These are phyloP conservation scores for Musa balbisiana DNA, from an alignment of 202 grass and related monocot species.

Conservation along the genomic window DNA sequence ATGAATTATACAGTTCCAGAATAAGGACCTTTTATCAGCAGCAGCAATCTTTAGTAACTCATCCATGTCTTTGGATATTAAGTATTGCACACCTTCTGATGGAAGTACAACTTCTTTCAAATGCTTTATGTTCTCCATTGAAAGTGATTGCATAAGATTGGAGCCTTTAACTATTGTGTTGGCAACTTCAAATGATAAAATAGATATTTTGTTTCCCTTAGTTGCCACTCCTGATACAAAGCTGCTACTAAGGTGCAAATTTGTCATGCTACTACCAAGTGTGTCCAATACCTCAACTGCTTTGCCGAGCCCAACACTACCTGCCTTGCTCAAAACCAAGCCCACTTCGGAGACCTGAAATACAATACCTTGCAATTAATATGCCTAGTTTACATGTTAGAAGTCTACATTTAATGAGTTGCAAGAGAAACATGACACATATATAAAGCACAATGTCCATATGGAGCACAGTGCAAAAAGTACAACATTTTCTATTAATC, in stretches of 20 bases:
- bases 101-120: constrained; percentile 80
- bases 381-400: neutral
- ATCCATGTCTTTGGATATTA: constrained; percentile 89
- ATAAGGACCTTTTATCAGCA: constrained; percentile 79
- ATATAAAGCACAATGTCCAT: no score
- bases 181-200: constrained; percentile 95
- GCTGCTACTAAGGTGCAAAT: constrained; percentile 53
- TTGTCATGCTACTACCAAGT: constrained; percentile 94
- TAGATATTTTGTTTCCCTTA: constrained; percentile 78
- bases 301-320: constrained; percentile 75
- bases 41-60: constrained; percentile 73
- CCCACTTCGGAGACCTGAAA: constrained; percentile 84
- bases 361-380: constrained; percentile 30
- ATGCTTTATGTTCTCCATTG: constrained; percentile 75
- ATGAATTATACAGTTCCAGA: neutral
- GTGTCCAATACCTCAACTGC: constrained; percentile 86
- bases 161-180: constrained; percentile 94
- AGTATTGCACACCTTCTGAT: constrained; percentile 86
- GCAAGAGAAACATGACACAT: neutral
- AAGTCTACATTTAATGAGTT: neutral
- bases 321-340: constrained; percentile 66
- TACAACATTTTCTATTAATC: no score
- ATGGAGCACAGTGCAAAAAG: neutral
- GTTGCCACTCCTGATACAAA: constrained; percentile 65
- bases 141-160: constrained; percentile 84